Percentiles rank a stretch among this genome's conserved stretches.
Conservation (phyloP, 148 eudicot genomes). For the Chenopodium album region DNA sequence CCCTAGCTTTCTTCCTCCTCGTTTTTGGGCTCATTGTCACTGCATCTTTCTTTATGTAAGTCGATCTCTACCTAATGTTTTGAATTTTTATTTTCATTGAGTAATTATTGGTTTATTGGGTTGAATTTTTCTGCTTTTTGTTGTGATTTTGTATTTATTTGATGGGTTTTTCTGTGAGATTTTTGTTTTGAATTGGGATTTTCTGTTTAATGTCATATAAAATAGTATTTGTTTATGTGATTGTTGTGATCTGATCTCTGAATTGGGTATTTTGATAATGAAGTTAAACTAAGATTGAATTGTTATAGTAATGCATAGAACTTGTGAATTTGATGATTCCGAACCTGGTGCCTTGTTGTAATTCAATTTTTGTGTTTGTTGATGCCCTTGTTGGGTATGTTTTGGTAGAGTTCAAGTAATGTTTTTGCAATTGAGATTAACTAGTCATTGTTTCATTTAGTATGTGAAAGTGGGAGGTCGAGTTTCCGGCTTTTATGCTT, state of each 20-base stretch:
- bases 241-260: neutral
- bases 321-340: neutral
- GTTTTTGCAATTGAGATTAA: neutral
- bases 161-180: neutral
- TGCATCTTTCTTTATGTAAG: slow-evolving; percentile 91
- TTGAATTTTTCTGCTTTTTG: neutral
- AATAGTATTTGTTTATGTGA: neutral
- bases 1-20: slow-evolving; percentile 73
- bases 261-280: slow-evolving; percentile 2
- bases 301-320: neutral
- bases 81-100: neutral
- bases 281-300: neutral
- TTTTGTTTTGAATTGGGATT: neutral
- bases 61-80: slow-evolving; percentile 9
- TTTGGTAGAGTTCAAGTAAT: neutral
- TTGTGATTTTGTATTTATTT: neutral
- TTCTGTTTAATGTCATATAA: neutral
- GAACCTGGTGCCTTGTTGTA: neutral
- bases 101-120: neutral
- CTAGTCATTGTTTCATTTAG: neutral
- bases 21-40: slow-evolving; percentile 67
- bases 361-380: neutral
- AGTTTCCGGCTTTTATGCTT: neutral
- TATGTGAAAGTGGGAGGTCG: neutral
- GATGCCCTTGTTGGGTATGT: no score